Base-by-base conservation (phyloP, 345 rosid species). In the Isatis tinctoria region DNA sequence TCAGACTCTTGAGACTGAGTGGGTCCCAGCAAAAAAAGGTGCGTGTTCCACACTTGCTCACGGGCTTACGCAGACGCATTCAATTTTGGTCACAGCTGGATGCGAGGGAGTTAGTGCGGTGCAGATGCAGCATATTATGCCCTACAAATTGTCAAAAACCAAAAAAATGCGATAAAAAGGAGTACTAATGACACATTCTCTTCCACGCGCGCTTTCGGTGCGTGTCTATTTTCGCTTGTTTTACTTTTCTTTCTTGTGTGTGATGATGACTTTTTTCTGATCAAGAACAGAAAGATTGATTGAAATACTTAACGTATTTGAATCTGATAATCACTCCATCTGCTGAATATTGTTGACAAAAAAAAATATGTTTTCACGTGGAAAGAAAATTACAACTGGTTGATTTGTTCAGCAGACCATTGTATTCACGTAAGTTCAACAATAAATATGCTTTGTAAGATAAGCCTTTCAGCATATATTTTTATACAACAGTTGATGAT, bases 41-140 rank as follows among this genome's bases (percentile, higher is more conserved):
- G 74, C 62, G 78, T 75, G 78, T 40, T 3, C 2, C 18, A 49
- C 68, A 49, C 39, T 67, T 13, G 49, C 73, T 60, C 56, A 67
- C 53, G 45, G 28, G 74, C 73, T 60, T 75, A 75, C 73, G 78
- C 37, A 74, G 67, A 67, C 73, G 60, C 73, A 74, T 74, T 74
- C 14, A 74, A 57, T 56, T 35, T 24, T 32, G 0, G 6, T 74
- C 56, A 66, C 73, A 74, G 78, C 78, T 74, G 78, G 73, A 74
- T 58, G 30, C 65, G 37, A 54, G 13, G 40, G 65, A 43, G 54
- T 57, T 47, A 74, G 60, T 65, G 66, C 57, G 66, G 66, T 66
- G 60, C 72, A 65, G 58, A 30, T 44, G 32, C 77, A 65, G 18
- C 65, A 35, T 39, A 65, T 36, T 6, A 5, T 10, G 24, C 12